These are phyloP conservation scores for Boletus barrowsii DNA, from an alignment of 768 basidiomycete species.

Conservation along the genomic window DNA sequence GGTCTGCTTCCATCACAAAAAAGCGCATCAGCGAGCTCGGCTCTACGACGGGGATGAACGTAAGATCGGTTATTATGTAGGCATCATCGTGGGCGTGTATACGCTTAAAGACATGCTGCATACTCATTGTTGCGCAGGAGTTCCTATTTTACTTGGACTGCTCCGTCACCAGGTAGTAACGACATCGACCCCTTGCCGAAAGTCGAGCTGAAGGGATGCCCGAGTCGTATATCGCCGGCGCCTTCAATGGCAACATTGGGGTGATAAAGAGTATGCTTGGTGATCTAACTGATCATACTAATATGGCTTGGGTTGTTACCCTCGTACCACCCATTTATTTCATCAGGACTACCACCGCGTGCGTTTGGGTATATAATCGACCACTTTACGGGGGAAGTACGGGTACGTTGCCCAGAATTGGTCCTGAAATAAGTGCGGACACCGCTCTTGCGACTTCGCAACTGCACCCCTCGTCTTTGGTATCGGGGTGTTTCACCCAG, in stretches of 20 bases:
- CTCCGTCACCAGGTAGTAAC: no score
- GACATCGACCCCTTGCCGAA: no score
- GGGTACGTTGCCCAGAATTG: no score
- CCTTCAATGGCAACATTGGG: conserved; percentile 40
- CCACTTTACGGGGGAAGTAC: no score
- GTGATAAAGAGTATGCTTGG: conserved; percentile 72
- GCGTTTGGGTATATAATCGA: not conserved
- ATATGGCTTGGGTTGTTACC: conserved; percentile 39
- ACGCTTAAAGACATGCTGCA: not conserved
- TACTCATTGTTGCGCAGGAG: conserved; percentile 37
- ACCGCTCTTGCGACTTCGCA: conserved; percentile 27
- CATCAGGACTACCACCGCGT: not conserved
- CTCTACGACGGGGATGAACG: conserved; percentile 58
- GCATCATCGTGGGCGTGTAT: conserved; percentile 44
- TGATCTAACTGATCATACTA: conserved; percentile 49
- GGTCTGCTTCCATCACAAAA: no score
- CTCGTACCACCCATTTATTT: not conserved
- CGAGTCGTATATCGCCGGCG: conserved; percentile 43
- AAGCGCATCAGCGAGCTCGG: conserved; percentile 61
- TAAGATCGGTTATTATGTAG: conserved; percentile 69
- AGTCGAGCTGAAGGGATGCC: no score
- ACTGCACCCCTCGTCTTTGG: conserved; percentile 36
- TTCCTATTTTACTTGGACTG: conserved; percentile 59
- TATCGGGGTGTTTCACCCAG: conserved; percentile 13
- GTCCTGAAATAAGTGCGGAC: no score